Base-by-base conservation (phyloP, 108 stramenopile species). In the Bacterosira constricta region DNA sequence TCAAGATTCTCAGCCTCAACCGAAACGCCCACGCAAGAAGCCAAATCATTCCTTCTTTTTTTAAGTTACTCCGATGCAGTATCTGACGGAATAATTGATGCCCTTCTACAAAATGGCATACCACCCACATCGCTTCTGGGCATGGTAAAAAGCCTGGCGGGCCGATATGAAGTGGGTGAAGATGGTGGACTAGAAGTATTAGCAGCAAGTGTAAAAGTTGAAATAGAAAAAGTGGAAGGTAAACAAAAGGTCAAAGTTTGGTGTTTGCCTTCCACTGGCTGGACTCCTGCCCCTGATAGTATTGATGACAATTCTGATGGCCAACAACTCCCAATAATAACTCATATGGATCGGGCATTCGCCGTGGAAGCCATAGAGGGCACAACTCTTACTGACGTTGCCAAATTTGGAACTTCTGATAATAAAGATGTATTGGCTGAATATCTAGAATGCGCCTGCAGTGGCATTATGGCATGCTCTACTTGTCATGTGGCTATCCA, bases 371-470 rank as follows among this genome's bases (percentile, higher is more conserved):
- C 66, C 34, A 15, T 41, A n/a, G 71, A 77, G 38, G 74, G 80
- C 6, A 61, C 66, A 36, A 76, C 71, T 6, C 63, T 88, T 30
- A 73, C 83, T 29, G 85, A 88, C 58, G 67, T 86, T 31, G 83
- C 77, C 54, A 88, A 83, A 23, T 83, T 79, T 59, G 83, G 87
- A 21, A 69, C 55, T 0, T 50, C 64, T 36, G 81, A 79, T 9
- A 76, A 77, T 56, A 58, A 59, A 35, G 71, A 77, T 27, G 65
- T 84, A 0, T 58, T 90, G 34, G 81, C 71, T 6, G 85, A 86
- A 64, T 86, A 88, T 63, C 61, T 90, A n/a, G 89, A 91, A 71
- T 88, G 90, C 34, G 86, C 85, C 1, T 91, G 90, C 59, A 81
- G 83, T 47, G 90, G 90, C 13, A 84, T 85, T 51, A 87, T 86